These are phyloP conservation scores for Cocos nucifera DNA, from an alignment of 176 grass and related monocot genomes.

Conservation along the genomic window DNA sequence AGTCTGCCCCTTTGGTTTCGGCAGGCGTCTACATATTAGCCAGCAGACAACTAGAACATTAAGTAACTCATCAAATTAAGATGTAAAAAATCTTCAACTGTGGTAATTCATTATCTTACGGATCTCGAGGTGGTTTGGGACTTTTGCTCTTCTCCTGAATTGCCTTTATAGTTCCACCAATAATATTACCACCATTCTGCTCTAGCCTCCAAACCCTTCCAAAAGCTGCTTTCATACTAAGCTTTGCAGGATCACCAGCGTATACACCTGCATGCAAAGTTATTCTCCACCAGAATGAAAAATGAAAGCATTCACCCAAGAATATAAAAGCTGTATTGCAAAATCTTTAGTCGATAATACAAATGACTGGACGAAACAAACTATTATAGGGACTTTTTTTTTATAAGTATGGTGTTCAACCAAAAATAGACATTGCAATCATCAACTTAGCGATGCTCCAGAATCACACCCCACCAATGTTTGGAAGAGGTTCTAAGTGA, in stretches of 20 bases:
- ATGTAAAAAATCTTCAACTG: constrained; percentile 3
- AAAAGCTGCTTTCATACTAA: constrained; percentile 96
- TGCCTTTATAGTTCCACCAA: constrained; percentile 86
- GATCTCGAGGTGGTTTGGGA: constrained; percentile 51
- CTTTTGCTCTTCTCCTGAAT: constrained; percentile 72
- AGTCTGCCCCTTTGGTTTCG: constrained; percentile 84
- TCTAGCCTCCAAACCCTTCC: constrained; percentile 85
- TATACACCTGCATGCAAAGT: constrained; percentile 50
- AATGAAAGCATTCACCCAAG: too few relatives aligned
- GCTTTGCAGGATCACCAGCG: constrained; percentile 83
- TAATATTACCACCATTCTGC: constrained; percentile 70
- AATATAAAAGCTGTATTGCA: too few relatives aligned
- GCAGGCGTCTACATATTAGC: constrained; percentile 47
- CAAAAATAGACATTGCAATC: too few relatives aligned
- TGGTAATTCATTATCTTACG: constrained; percentile 32
- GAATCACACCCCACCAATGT: too few relatives aligned
- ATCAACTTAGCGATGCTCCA: too few relatives aligned
- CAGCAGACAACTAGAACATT: neutral
- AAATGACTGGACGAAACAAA: too few relatives aligned
- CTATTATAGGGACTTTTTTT: too few relatives aligned
- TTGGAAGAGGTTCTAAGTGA: too few relatives aligned
- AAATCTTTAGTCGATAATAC: too few relatives aligned
- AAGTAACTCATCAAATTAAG: neutral
- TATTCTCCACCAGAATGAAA: neutral
- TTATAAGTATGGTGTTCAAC: too few relatives aligned